These are phyloP conservation scores for Porpolomopsis calyptriformis DNA, from an alignment of 768 basidiomycete species.

Conservation along the genomic window DNA sequence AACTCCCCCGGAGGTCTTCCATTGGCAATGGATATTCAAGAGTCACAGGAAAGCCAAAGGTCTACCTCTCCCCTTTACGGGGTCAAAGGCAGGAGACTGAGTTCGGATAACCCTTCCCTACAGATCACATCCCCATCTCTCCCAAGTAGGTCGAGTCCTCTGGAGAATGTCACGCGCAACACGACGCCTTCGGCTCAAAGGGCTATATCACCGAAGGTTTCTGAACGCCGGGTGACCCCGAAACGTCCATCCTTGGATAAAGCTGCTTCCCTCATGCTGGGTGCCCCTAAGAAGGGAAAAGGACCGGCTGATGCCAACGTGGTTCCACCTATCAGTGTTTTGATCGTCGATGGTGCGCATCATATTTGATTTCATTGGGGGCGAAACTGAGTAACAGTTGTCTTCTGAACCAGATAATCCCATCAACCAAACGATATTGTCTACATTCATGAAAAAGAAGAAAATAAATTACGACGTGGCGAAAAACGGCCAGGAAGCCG, in stretches of 20 bases:
- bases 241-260: constrained; percentile 17
- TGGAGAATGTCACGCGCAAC: constrained; percentile 5
- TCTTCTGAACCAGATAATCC: constrained; percentile 65
- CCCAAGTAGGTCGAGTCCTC: constrained; percentile 1
- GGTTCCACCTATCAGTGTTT: constrained; percentile 92
- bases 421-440: constrained; percentile 94
- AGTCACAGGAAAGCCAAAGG: background rate
- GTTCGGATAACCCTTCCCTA: background rate
- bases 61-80: constrained; percentile 4
- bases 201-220: background rate
- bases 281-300: constrained; percentile 40
- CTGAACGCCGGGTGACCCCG: background rate
- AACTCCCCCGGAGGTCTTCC: too few species aligned
- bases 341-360: constrained; percentile 88
- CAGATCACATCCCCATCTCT: background rate
- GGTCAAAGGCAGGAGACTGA: constrained; percentile 6
- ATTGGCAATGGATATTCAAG: background rate
- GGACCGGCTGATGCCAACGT: constrained; percentile 53
- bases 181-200: constrained; percentile 10
- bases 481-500: constrained; percentile 90
- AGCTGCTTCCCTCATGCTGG: constrained; percentile 19
- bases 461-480: constrained; percentile 92
- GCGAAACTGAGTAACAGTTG: constrained; percentile 11
- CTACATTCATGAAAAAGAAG: constrained; percentile 95
- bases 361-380: background rate